phyloP scores from a whole-genome alignment of 2,329 filamentous ascomycete genomes.

The Bimuria novae-zelandiae region DNA sequence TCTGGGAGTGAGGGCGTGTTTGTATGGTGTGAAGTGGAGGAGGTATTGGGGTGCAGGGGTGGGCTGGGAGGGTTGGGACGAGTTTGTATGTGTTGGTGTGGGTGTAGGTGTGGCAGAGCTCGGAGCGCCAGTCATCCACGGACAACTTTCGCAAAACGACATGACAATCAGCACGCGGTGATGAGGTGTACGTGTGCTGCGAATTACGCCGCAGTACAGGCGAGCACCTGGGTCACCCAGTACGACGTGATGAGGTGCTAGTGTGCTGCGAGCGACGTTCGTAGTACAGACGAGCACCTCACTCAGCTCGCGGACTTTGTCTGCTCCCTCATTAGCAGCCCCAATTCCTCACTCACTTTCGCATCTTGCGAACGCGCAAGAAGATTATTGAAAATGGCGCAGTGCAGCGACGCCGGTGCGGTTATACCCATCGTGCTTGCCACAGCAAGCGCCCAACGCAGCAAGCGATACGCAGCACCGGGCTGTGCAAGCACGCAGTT shows the following conservation, averaged over 20 bases:
- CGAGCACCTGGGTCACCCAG: neutral
- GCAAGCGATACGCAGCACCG: neutral
- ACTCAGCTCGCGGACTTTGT: neutral
- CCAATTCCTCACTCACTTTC: no score
- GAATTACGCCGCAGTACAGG: neutral
- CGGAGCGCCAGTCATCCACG: neutral
- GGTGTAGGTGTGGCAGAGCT: no score
- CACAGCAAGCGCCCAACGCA: neutral
- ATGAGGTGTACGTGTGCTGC: neutral
- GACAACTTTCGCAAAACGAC: neutral
- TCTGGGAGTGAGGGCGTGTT: no score
- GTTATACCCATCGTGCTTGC: neutral
- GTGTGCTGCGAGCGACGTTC: no score
- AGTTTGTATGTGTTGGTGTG: no score
- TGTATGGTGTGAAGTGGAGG: no score
- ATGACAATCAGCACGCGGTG: neutral
- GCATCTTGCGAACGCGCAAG: no score
- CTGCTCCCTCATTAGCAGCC: neutral
- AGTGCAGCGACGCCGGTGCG: no score
- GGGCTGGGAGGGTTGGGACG: no score
- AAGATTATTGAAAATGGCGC: no score
- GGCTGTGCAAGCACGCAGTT: neutral
- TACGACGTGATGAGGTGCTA: no score
- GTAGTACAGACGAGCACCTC: neutral
- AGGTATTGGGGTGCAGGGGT: no score